Base-by-base conservation (phyloP, 495 filamentous ascomycete species). In the Trichoderma reesei region DNA sequence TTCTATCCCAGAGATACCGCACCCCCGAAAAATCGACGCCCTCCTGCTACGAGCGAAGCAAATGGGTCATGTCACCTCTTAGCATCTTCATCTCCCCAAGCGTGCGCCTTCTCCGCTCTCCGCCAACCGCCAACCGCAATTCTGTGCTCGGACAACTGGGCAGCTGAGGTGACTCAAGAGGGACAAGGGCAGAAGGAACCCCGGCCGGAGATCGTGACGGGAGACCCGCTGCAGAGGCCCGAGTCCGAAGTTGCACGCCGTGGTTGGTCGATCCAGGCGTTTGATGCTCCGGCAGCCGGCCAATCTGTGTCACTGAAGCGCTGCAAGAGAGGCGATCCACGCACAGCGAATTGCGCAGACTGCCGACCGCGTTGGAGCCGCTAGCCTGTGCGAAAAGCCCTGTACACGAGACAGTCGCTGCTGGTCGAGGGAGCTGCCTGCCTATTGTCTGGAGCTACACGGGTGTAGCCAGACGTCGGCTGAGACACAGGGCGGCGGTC, bases 51-150 rank as follows among this genome's bases (percentile, higher is more conserved):
- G 51, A 56, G 11, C 14, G 34, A 34, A 33, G 2, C 51, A 10
- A 7, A 56, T 34, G 51, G 46, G 46, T n/a, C 44, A 48, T 48
- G 44, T 48, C 44, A n/a, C 44, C n/a, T 48, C 46, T 31, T 54
- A 26, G 11, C 51, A 56, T 34, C 14, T 56, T 34, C 51, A 56
- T 26, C 51, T 9, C 26, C 34, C 51, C 51, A 56, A 56, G 51
- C 51, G 51, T 56, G 51, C 51, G 51, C 51, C 51, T 56, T 56
- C 51, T 56, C 51, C 51, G 20, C 51, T 26, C 18, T 31, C 20
- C 51, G 51, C 51, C 51, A 56, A 56, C 51, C 51, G 51, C 51
- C 51, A 56, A 56, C 51, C 51, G 51, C 51, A 56, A 56, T 34
- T 33, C 31, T 56, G 51, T 33, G 51, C 31, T 56, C 51, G 51